Percentiles rank a stretch among this genome's conserved stretches.
Conservation (phyloP, 2,329 filamentous ascomycete genomes). For the Helotiales sp. region DNA sequence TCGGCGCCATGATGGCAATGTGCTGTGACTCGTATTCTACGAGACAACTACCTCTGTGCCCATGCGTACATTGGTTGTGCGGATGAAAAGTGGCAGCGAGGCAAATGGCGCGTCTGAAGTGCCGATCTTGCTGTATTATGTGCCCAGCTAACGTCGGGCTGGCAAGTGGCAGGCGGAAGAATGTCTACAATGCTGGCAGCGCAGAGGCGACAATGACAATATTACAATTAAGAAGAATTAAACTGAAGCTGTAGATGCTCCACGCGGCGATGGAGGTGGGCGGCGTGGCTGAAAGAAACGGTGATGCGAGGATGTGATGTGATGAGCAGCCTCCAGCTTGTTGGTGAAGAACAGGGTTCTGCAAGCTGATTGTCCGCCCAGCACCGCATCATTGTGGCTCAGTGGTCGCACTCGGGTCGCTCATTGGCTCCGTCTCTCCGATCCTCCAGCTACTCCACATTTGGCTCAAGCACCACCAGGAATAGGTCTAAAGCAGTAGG, state of each 20-base stretch:
- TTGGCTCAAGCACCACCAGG: conserved; percentile 1
- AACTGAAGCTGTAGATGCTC: conserved; percentile 2
- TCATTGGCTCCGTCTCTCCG: background rate
- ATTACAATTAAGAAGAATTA: background rate
- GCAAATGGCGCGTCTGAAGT: conserved; percentile 9
- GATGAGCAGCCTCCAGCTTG: too few relatives aligned
- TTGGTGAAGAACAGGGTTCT: too few relatives aligned
- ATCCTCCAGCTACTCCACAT: background rate
- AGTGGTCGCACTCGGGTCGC: background rate
- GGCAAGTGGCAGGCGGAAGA: background rate
- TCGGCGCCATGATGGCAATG: conserved; percentile 33
- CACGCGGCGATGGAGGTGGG: background rate
- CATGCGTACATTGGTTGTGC: conserved; percentile 17
- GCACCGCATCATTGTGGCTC: conserved; percentile 6
- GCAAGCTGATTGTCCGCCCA: too few relatives aligned
- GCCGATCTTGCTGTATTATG: conserved; percentile 1
- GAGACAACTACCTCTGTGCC: conserved; percentile 21
- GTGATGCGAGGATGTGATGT: background rate
- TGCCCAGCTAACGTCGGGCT: conserved; percentile 10
- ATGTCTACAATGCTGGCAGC: background rate
- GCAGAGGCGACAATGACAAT: background rate
- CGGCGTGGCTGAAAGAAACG: background rate
- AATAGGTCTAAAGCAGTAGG: too few relatives aligned
- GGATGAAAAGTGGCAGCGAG: background rate
- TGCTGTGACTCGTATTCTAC: conserved; percentile 16